A percentile compares a stretch with the other conserved stretches of the same genome.
Evolutionary conservation across 768 basidiomycete species (phyloP).

Genomic region (Termitomyces sp.): DNA sequence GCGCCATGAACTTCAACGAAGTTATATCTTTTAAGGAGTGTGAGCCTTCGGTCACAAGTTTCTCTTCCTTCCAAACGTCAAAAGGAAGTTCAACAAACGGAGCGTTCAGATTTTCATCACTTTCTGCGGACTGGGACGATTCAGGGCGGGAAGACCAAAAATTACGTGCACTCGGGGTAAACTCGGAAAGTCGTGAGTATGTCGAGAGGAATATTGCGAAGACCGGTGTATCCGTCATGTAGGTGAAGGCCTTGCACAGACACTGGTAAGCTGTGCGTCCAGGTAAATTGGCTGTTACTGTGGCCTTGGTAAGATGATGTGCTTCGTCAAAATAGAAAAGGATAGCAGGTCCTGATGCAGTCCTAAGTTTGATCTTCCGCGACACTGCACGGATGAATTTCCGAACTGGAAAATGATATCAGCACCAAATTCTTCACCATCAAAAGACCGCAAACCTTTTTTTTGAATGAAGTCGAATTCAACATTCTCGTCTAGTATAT

Average conservation of each 20-base stretch:
- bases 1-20: neutral
- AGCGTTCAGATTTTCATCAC: too few species aligned
- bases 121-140: too few species aligned
- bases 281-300: neutral
- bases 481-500: too few species aligned
- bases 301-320: neutral
- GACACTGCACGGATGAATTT: neutral
- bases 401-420: neutral
- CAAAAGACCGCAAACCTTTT: neutral
- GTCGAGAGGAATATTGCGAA: too few species aligned
- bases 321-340: constrained; percentile 3
- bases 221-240: too few species aligned
- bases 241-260: neutral
- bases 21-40: neutral
- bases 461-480: neutral
- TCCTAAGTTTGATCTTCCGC: neutral
- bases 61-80: neutral
- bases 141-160: too few species aligned
- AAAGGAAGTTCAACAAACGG: neutral
- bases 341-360: neutral
- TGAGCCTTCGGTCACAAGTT: neutral
- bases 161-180: too few species aligned
- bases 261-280: constrained; percentile 1
- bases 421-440: neutral
- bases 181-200: too few species aligned